Base-by-base conservation (phyloP, 306 rosid species). In the Cicer bijugum region DNA sequence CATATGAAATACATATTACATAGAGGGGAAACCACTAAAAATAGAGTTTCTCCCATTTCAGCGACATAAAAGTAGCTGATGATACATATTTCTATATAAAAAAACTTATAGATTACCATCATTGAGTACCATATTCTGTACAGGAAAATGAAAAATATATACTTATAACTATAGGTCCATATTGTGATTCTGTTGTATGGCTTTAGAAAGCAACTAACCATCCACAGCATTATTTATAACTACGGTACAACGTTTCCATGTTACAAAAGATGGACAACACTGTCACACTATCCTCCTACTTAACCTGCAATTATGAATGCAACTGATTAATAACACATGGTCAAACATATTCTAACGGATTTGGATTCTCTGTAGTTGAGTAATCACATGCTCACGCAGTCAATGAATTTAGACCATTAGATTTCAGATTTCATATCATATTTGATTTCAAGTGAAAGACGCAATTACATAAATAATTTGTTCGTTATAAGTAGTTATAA, bases 181-280 rank as follows among this genome's bases (percentile, higher is more conserved):
- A 63, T 50, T 35, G 68, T 71, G 82, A 80, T 78, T 83, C 66
- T 61, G 82, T 64, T 65, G 82, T 69, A 74, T 78, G 84, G 88
- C 83, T 65, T 83, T 72, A 80, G 60, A 84, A 75, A 78, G 74
- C 20, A 82, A 82, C 72, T 63, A 77, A 84, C 88, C 72, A 42
- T 72, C 72, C 61, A 68, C 57, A 68, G 57, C 80, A 20, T 20
- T 20, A 20, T 15, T 75, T 53, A 68, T 37, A 73, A 75, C 77
- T 43, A 4, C 15, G 28, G 53, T 69, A 50, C 63, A 80, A 57
- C 15, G 56, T 81, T 78, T 72, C 60, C 75, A 76, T 11, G 71
- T 53, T 19, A 62, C 15, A 64, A 72, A 76, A 63, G 77, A 67
- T 77, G 75, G 64, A 72, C 56, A 40, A 60, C 15, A 20, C 6